Evolutionary conservation across 345 rosid species (phyloP), one percentile per base, ranked within the genome.

Genomic region (Melaleuca quinquenervia): DNA sequence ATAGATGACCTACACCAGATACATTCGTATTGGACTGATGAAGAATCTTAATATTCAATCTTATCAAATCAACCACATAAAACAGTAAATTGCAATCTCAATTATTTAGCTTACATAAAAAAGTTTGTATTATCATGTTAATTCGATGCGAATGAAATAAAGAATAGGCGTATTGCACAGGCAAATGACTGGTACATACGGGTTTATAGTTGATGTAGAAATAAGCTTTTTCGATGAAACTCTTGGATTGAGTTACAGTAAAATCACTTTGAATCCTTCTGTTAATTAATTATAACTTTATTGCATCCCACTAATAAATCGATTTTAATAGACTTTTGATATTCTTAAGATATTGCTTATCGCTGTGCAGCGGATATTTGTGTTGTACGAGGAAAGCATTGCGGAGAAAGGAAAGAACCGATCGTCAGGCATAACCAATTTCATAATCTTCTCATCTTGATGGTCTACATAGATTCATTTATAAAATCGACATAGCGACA

Each of bases 371-470:
- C 41, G 11, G 75, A 3, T 27, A 62, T 16, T 62, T 62, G 41
- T 62, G n/a, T n/a, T n/a, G 75, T 41, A 62, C 13, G 45, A 64
- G 76, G 32, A 64, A 32, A 16, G 45, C 45, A 32, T 64, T 8
- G 12, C 5, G 1, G 18, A 64, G 78, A 29, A 16, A 64, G 78
- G 21, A 8, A 8, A 45, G 10, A 64, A n/a, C n/a, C n/a, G n/a
- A n/a, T n/a, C n/a, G n/a, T n/a, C n/a, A n/a, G n/a, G 8, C 48
- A 9, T 32, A 32, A 0, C 11, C 3, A 0, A 8, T 32, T 16
- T 70, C 32, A 8, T 70, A 1, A 29, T 64, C 24, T 32, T 70
- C 78, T 70, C 3, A 22, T 18, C 78, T 8, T 18, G 1, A 32
- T 24, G 45, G 44, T 62, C 10, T 7, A 3, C 45, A 5, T 18